phyloP scores from a whole-genome alignment of 2,329 filamentous ascomycete species.

The Arachnopeziza araneosa region DNA sequence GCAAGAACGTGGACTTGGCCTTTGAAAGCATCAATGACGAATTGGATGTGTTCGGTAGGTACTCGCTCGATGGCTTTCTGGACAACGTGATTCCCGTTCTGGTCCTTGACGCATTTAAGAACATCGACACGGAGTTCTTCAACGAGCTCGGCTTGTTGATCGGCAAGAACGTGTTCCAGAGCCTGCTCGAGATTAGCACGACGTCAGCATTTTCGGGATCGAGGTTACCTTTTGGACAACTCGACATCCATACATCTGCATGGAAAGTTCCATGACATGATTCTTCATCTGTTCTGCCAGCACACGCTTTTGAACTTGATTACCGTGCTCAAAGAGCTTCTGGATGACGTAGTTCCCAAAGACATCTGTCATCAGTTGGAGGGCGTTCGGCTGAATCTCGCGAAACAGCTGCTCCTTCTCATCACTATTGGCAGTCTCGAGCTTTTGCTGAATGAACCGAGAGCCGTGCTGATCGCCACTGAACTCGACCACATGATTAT shows the following conservation, averaged over 20 bases:
- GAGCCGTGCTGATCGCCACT: slow-evolving; percentile 94
- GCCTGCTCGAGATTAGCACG: slow-evolving; percentile 48
- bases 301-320: slow-evolving; percentile 84
- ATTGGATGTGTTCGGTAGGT: slow-evolving; percentile 71
- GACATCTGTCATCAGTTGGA: slow-evolving; percentile 91
- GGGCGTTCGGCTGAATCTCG: slow-evolving; percentile 77
- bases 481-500: slow-evolving; percentile 84
- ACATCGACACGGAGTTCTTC: slow-evolving; percentile 76
- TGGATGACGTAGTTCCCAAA: slow-evolving; percentile 99
- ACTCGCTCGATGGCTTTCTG: slow-evolving; percentile 87
- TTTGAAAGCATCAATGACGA: slow-evolving; percentile 76
- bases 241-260: slow-evolving; percentile 88
- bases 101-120: slow-evolving; percentile 71
- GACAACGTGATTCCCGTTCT: slow-evolving; percentile 94
- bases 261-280: slow-evolving; percentile 71
- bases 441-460: slow-evolving; percentile 88
- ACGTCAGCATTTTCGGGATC: neutral
- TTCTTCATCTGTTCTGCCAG: slow-evolving; percentile 84
- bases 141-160: slow-evolving; percentile 80
- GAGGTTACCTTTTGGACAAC: slow-evolving; percentile 81
- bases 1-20: slow-evolving; percentile 70
- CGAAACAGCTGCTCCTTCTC: slow-evolving; percentile 88
- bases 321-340: slow-evolving; percentile 95
- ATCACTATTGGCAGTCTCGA: slow-evolving; percentile 89
- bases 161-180: slow-evolving; percentile 82